These are phyloP conservation scores for Neurospora crassa DNA, from an alignment of 2,329 filamentous ascomycete species.

Conservation along the genomic window DNA sequence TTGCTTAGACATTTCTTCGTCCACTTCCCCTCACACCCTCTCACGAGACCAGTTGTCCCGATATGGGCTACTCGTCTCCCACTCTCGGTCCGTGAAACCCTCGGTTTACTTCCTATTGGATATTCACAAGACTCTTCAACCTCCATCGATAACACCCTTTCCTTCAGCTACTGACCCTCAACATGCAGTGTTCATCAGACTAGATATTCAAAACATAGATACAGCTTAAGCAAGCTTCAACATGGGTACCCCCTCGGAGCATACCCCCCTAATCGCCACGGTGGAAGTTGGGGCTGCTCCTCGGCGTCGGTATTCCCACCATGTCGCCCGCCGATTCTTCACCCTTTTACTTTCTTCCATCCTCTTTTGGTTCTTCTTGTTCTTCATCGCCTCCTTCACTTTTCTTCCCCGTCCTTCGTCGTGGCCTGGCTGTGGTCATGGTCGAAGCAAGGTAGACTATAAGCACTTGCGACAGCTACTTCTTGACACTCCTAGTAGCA, in stretches of 20 bases:
- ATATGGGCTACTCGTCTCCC: neutral
- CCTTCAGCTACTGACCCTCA: neutral
- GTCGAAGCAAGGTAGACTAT: conserved; percentile 27
- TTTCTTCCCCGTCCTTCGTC: conserved; percentile 20
- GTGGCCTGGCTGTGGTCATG: conserved; percentile 20
- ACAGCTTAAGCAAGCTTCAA: neutral
- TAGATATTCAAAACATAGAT: neutral
- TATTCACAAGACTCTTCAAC: neutral
- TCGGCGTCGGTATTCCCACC: conserved; percentile 47
- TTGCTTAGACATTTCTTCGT: neutral
- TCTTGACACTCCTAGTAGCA: conserved; percentile 46
- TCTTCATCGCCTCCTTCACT: conserved; percentile 32
- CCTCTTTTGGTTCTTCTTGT: conserved; percentile 39
- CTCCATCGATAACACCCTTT: neutral
- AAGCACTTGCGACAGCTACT: conserved; percentile 47
- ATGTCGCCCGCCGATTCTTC: conserved; percentile 55
- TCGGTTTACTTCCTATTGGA: neutral
- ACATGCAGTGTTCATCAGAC: neutral
- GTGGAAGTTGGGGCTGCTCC: conserved; percentile 42
- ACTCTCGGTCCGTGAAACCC: neutral
- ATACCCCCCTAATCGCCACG: conserved; percentile 57
- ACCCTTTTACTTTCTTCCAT: conserved; percentile 50
- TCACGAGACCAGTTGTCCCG: neutral
- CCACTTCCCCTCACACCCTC: neutral
- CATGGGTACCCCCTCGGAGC: conserved; percentile 35